Percentiles rank a stretch among this genome's conserved stretches.
Evolutionary conservation across 495 filamentous ascomycete species (phyloP).

Genomic region (Podospora fimiseda): DNA sequence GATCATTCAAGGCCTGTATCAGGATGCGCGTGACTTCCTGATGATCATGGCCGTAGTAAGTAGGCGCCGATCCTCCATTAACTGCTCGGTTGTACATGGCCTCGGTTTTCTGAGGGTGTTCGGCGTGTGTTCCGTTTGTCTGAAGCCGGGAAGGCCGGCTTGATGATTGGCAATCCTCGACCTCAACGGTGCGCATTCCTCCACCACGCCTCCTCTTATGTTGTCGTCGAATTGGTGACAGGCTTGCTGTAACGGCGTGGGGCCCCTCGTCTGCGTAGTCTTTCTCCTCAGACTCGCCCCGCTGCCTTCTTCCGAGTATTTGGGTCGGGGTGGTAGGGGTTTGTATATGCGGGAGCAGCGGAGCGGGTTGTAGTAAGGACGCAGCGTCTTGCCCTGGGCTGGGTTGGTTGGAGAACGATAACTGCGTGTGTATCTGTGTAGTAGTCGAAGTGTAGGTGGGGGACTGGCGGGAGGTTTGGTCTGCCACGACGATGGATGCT

Average conservation of each 20-base stretch:
- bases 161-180: not conserved
- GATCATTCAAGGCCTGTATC: conserved; percentile 81
- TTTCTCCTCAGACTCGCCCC: conserved; percentile 2
- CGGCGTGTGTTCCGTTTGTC: not conserved
- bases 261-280: not conserved
- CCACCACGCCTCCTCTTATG: not conserved
- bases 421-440: not conserved
- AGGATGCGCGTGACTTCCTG: conserved; percentile 91
- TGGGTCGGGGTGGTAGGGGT: not conserved
- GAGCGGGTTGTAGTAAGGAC: not conserved
- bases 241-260: not conserved
- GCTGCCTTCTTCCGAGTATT: conserved; percentile 6
- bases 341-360: not conserved
- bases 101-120: not conserved
- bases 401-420: not conserved
- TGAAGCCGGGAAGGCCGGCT: not conserved
- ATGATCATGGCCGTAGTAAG: conserved; percentile 72
- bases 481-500: conserved; percentile 4
- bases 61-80: conserved; percentile 1
- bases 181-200: not conserved
- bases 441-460: not conserved
- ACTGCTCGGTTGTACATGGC: not conserved
- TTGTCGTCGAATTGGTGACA: not conserved
- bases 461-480: not conserved
- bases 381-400: not conserved